phyloP scores from a whole-genome alignment of 495 filamentous ascomycete genomes.

The Penicillium dipodomyicola region DNA sequence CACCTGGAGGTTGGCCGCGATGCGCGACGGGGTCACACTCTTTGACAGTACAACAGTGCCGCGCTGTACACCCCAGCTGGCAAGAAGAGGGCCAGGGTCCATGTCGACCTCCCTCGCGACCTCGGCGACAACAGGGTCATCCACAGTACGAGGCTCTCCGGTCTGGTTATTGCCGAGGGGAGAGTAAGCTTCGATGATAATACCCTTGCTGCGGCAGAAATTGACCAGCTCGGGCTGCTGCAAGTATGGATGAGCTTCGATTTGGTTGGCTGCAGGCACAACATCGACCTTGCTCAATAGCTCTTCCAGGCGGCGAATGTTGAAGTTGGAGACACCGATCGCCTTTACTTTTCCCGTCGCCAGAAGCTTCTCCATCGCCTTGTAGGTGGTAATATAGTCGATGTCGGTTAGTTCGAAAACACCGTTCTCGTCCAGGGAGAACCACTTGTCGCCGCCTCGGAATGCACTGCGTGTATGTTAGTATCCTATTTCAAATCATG shows the following conservation, averaged over 20 bases:
- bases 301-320: conserved; percentile 42
- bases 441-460: conserved; percentile 31
- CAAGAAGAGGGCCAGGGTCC: conserved; percentile 41
- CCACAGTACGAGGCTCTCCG: conserved; percentile 38
- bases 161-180: conserved; percentile 52
- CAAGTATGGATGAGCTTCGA: conserved; percentile 64
- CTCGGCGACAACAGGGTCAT: conserved; percentile 34
- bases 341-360: conserved; percentile 54
- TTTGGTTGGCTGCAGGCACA: conserved; percentile 56
- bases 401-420: conserved; percentile 35
- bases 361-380: conserved; percentile 59
- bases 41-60: conserved; percentile 51
- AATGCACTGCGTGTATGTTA: conserved; percentile 21
- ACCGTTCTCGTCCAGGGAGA: conserved; percentile 43
- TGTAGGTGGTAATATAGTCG: conserved; percentile 61
- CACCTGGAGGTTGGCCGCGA: conserved; percentile 39
- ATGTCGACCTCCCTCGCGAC: conserved; percentile 37
- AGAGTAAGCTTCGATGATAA: conserved; percentile 59
- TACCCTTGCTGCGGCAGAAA: conserved; percentile 49
- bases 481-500: neutral
- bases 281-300: conserved; percentile 36
- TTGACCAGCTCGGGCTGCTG: conserved; percentile 50
- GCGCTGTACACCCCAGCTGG: conserved; percentile 50
- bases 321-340: conserved; percentile 61
- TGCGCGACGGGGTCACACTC: conserved; percentile 46